Base-by-base conservation (phyloP, 345 rosid genomes). In the Rhodomyrtus tomentosa region DNA sequence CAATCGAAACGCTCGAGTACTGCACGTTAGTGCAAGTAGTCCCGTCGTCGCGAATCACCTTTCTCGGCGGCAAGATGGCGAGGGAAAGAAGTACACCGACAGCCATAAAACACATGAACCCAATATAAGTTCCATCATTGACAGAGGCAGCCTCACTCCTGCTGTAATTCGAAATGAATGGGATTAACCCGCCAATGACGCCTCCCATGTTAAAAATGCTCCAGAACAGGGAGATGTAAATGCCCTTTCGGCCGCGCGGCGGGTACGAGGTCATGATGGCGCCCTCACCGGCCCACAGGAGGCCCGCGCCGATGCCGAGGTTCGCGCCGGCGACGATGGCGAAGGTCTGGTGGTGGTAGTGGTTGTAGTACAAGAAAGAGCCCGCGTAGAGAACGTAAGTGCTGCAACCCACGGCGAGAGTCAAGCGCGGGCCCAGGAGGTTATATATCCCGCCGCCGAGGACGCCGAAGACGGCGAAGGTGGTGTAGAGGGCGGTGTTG, bases 231-330 rank as follows among this genome's bases (percentile, higher is more conserved):
- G 98, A 93, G 55, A 95, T 96, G 83, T 93, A 96, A 16, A 91
- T 88, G 18, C 99, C 99, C 85, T 96, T 96, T 25, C 98, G 90
- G 55, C 91, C 79, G 0, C 95, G 92, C 0, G 98, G 98, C 48
- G 98, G 99, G 80, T 94, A 96, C 10, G 98, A 87, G n/a, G 98
- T 95, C 98, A 95, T 96, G 84, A 96, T 96, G 15, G 99, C 98
- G 3, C 98, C 99, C 82, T 96, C 91, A 0, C 95, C 97, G 5
- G 99, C 98, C 98, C 99, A 96, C 5, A 96, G 89, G 42, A 96
- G 96, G 0, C 99, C 98, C 1, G 99, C 99, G 7, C 98, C 98
- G 79, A 93, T 50, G 3, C 99, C 99, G 7, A 96, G 95, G 14
- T 90, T 51, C 6, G 89, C 97, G 5, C 98, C 96, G 9, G 93